Conservation (phyloP, 768 basidiomycete species). For the Krasilnikovozyma curviuscula region DNA sequence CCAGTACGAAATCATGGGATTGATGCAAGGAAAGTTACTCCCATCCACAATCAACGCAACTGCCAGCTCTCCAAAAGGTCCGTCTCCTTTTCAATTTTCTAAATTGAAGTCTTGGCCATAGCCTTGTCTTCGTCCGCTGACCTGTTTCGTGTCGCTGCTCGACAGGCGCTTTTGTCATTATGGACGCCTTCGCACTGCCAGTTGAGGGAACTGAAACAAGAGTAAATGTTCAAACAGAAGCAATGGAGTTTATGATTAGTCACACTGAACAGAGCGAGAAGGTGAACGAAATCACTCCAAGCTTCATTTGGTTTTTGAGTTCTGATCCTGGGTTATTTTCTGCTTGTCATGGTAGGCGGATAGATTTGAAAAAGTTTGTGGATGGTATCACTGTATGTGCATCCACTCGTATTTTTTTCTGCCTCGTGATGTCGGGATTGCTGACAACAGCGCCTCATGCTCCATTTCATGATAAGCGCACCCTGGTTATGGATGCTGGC, state of each 20-base stretch:
- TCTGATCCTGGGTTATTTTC: too few species aligned
- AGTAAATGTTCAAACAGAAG: slow-evolving; percentile 87
- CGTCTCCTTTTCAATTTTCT: too few species aligned
- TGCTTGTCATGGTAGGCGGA: neutral
- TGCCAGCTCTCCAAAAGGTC: too few species aligned
- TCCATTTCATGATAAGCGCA: slow-evolving; percentile 32
- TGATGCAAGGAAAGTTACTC: slow-evolving; percentile 95
- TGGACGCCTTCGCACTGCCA: slow-evolving; percentile 92
- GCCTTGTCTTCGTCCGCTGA: too few species aligned
- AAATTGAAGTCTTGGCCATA: too few species aligned
- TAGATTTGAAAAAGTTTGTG: neutral
- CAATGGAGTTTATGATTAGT: slow-evolving; percentile 96
- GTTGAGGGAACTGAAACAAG: slow-evolving; percentile 97
- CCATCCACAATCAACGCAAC: too few species aligned
- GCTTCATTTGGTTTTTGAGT: neutral
- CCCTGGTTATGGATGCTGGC: slow-evolving; percentile 97
- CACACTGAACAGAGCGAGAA: slow-evolving; percentile 64
- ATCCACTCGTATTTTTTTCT: too few species aligned
- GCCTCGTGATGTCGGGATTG: too few species aligned
- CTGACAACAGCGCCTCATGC: too few species aligned
- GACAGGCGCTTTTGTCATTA: slow-evolving; percentile 35
- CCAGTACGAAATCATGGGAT: slow-evolving; percentile 95
- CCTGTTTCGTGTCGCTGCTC: too few species aligned
- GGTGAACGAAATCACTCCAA: slow-evolving; percentile 32
- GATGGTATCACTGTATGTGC: slow-evolving; percentile 55